phyloP scores from a whole-genome alignment of 331 rosid species.

The Acacia pycnantha region DNA sequence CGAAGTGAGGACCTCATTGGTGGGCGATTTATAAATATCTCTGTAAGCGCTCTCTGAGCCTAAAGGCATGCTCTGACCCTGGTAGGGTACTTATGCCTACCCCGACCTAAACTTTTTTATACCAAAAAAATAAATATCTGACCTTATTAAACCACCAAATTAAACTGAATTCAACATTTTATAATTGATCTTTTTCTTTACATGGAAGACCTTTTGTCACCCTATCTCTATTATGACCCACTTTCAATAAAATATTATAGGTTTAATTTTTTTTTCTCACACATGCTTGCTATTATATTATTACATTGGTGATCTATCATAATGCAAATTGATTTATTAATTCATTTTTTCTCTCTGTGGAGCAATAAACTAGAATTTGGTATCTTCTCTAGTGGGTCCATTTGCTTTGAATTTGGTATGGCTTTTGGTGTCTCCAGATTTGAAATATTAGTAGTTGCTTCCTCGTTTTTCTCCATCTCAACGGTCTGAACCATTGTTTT shows the following conservation, averaged over 20 bases:
- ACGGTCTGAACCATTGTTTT: conserved; percentile 41
- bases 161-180: not conserved
- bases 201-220: conserved; percentile 11
- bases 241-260: not conserved
- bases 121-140: too few species aligned
- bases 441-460: conserved; percentile 37
- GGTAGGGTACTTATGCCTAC: too few species aligned
- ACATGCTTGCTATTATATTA: not conserved
- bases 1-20: too few species aligned
- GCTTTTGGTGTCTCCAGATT: conserved; percentile 24
- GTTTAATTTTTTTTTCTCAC: not conserved
- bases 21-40: too few species aligned
- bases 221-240: not conserved
- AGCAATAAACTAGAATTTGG: not conserved
- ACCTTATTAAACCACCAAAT: not conserved
- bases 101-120: too few species aligned
- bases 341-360: not conserved
- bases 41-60: too few species aligned
- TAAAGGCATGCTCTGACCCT: too few species aligned
- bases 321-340: not conserved
- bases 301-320: not conserved
- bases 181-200: not conserved
- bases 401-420: conserved; percentile 28
- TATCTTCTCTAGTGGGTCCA: conserved; percentile 35
- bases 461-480: conserved; percentile 30